Base-by-base conservation (phyloP, 164 flowering plant genomes). In the Pachysandra terminalis region DNA sequence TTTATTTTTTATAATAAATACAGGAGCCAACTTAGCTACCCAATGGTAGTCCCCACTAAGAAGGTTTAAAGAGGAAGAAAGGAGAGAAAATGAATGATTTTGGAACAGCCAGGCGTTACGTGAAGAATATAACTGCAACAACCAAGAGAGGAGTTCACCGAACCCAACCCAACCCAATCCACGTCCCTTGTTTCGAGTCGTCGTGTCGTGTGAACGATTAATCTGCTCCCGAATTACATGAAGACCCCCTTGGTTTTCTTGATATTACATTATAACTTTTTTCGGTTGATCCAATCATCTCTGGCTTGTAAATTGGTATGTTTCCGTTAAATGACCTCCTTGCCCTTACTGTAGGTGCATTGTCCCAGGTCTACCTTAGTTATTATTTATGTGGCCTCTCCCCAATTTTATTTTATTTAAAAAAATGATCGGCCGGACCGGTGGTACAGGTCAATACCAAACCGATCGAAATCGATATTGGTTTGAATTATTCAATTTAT, bases 141-240 rank as follows among this genome's bases (percentile, higher is more conserved):
- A 70, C 57, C 51, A 45, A 21, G 15, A 21, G 22, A n/a, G 19
- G 51, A 51, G 73, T 70, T 70, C 28, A 70, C 73, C 73, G 68
- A 70, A 70, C 67, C 67, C 67, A 70, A 70, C 61, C 73, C 73
- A 69, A 64, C 61, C 58, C 68, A 51, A 45, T 64, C 73, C 62
- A 66, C 69, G 61, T 56, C 69, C 58, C 54, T 15, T 27, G 9
- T 28, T 54, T 27, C 69, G 56, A 61, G 45, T 51, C 16, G 3
- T 51, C 17, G 22, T 19, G 56, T 6, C 4, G 22, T 32, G 60
- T 24, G 14, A 32, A 17, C 67, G 32, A 69, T 61, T 62, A 49
- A 41, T 64, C 61, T 66, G 52, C 35, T 66, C 16, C 73, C 16
- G 21, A 32, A 22, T 26, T 55, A 66, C 68, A 1, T 55, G 21